phyloP scores from a whole-genome alignment of 1,139 yeast genomes.

The Kluyveromyces marxianus region DNA sequence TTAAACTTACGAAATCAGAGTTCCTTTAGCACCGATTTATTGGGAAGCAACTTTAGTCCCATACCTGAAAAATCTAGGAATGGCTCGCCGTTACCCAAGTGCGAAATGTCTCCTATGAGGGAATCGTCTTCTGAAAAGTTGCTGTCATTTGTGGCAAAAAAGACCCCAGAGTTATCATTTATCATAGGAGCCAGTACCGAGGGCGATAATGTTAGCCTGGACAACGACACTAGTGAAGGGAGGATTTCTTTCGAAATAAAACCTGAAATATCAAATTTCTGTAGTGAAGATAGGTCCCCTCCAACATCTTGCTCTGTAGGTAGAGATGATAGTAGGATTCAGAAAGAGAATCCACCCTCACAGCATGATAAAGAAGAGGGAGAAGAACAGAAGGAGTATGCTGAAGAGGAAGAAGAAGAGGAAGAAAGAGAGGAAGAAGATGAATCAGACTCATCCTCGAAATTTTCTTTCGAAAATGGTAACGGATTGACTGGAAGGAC shows the following conservation, averaged over 20 bases:
- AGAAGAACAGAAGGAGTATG: neutral
- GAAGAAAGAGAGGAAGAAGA: constrained; percentile 11
- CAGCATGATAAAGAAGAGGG: too few relatives aligned
- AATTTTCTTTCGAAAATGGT: constrained; percentile 54
- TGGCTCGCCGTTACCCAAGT: neutral
- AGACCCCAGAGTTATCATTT: neutral
- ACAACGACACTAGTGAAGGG: too few relatives aligned
- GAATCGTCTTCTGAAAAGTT: neutral
- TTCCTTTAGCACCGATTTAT: constrained; percentile 7
- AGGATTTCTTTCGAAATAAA: too few relatives aligned
- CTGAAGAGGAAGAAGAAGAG: constrained; percentile 5
- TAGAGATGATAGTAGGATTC: too few relatives aligned
- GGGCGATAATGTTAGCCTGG: too few relatives aligned
- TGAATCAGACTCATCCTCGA: constrained; percentile 34
- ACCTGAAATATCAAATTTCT: too few relatives aligned
- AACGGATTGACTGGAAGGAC: constrained; percentile 47
- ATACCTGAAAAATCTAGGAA: constrained; percentile 4
- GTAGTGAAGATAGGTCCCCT: too few relatives aligned
- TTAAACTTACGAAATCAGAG: constrained; percentile 12
- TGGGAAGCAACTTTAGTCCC: constrained; percentile 5
- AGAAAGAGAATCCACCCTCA: too few relatives aligned
- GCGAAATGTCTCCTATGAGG: neutral
- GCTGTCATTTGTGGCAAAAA: neutral
- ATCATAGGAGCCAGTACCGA: neutral
- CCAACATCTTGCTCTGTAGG: too few relatives aligned